Evolutionary conservation across 83 land plant species (phyloP), one percentile per base, ranked within the genome.

Genomic region (Diphasiastrum complanatum): DNA sequence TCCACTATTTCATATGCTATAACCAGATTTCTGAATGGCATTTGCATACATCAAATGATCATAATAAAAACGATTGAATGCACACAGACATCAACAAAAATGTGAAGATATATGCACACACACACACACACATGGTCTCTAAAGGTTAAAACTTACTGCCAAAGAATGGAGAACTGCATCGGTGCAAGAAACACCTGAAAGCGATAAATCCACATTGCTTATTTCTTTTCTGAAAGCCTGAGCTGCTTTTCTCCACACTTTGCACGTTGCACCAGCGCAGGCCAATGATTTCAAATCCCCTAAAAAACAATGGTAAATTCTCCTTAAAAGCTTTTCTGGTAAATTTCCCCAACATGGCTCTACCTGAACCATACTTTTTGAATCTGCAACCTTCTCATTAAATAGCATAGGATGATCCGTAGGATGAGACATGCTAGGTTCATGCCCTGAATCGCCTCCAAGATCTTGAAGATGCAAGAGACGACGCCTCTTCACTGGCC

Each of bases 261-360:
- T 84, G 64, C 97, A 91, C 45, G 97, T 91, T 45, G 81, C 75
- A 64, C 83, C 67, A 70, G 80, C 79, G 60, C 64, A 53, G 0
- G 68, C 60, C 34, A 91, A 75, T 23, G 97, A 77, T 41, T 79
- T 91, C 30, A 83, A 28, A 47, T 91, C 95, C 33, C 72, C 61
- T 67, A 74, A 70, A 63, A 91, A 63, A 45, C 65, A 77, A 66
- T 81, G 82, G 53, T 84, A 85, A 25, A 91, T 61, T 24, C 79
- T 76, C 32, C 75, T 77, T 55, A 91, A 64, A 6, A 83, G 26
- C 43, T 51, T 66, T 57, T 61, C 61, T 61, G 65, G 25, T 27
- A 83, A 41, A 25, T 66, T 58, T 35, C 78, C 87, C 87, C 96
- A 79, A 54, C 67, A 53, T 29, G 64, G 73, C 11, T 1, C 35